Conservation (phyloP, 116 monocot genomes). For the Zostera marina region DNA sequence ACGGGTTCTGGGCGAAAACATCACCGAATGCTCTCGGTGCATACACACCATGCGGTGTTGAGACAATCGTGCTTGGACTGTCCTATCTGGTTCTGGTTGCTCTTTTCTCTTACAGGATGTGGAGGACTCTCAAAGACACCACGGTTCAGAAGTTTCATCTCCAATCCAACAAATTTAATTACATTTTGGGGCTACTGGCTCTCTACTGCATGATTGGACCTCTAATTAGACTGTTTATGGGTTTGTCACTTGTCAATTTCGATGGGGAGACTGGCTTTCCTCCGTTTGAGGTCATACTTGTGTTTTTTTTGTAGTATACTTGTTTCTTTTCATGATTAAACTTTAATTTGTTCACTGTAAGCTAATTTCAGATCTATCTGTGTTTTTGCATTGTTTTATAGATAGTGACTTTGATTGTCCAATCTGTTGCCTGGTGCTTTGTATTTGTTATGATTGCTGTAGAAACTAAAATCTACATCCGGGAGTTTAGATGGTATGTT, state of each 20-base stretch:
- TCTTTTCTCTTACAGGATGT: conserved; percentile 59
- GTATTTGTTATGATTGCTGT: conserved; percentile 2
- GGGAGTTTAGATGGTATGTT: conserved; percentile 83
- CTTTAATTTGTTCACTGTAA: background rate
- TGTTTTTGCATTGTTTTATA: background rate
- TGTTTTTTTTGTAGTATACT: background rate
- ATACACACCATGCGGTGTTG: conserved; percentile 85
- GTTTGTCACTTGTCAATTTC: conserved; percentile 38
- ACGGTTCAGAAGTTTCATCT: conserved; percentile 35
- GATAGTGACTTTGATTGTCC: conserved; percentile 32
- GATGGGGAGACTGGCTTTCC: conserved; percentile 56
- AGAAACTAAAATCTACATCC: conserved; percentile 81
- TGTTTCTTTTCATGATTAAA: background rate
- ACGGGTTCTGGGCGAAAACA: conserved; percentile 40
- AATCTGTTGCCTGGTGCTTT: conserved; percentile 9
- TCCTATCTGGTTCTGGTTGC: conserved; percentile 58
- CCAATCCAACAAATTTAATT: conserved; percentile 42
- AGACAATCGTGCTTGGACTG: conserved; percentile 52
- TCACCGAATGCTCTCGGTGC: conserved; percentile 72
- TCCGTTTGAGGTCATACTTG: conserved; percentile 53
- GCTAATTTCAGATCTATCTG: background rate
- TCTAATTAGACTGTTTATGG: conserved; percentile 27
- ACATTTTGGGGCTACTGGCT: conserved; percentile 41
- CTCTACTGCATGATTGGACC: conserved; percentile 36
- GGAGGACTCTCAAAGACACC: conserved; percentile 40